Evolutionary conservation across 108 stramenopile species (phyloP), one percentile per base, ranked within the genome.

Genomic region (Pseudonitzschia delicatissima): DNA sequence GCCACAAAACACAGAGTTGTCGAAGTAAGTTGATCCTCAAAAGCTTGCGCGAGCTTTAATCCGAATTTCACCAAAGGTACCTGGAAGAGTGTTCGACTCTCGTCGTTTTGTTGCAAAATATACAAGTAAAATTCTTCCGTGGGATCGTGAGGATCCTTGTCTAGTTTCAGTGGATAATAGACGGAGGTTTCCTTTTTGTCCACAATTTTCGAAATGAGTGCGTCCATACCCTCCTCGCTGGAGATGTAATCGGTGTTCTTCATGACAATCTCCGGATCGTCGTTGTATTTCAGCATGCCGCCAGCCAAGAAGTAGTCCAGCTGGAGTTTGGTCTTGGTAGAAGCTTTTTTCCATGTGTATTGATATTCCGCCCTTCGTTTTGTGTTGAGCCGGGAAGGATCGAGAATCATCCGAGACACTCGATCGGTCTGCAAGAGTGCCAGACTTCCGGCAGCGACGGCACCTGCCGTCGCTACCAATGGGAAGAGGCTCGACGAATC

Each of bases 1-100:
- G 87, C 87, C 13, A 91, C 78, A 65, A 93, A 90, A 62, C 89
- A 93, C 26, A 79, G 45, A 6, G 80, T 67, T 20, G 71, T 73
- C 2, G 68, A 58, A 2, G 69, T 67, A 81, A 93, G 47, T 48
- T 76, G 72, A 36, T 76, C 49, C 42, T 88, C 87, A 57, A 92
- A 84, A 13, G 69, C 80, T 25, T 77, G 47, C 0, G 83, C 79
- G 64, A 92, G 57, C 42, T 33, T 49, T 21, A 71, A 69, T 40
- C 81, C 82, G 77, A 92, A 92, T 26, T 52, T 47, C 2, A 85
- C 48, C 9, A 92, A 64, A 34, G 90, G 86, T 26, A 82, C 62
- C 29, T 88, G 84, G 53, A 68, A 79, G 18, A 64, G 48, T 33
- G 32, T 31, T 17, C 6, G 15, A 6, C 4, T 40, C 2, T 40